Conservation (phyloP, 768 basidiomycete genomes). For the Collybiopsis luxurians region DNA sequence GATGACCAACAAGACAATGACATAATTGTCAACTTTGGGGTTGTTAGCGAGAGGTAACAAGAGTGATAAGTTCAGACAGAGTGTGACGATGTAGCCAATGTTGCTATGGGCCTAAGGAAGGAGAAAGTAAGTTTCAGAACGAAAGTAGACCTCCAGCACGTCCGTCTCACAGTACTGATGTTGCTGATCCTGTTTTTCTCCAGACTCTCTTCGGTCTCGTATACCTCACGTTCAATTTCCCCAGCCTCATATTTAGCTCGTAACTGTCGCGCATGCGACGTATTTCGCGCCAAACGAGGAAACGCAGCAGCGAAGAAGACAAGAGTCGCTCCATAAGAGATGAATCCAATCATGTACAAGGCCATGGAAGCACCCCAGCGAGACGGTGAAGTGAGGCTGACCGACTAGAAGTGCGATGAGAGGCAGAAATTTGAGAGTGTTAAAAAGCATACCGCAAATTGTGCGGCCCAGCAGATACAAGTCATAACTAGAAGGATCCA, state of each 20-base stretch:
- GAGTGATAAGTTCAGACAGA: constrained; percentile 66
- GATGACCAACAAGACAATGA: constrained; percentile 60
- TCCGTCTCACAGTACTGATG: constrained; percentile 70
- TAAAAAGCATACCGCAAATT: constrained; percentile 45
- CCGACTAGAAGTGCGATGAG: constrained; percentile 14
- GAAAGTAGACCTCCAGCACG: neutral
- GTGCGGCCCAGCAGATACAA: constrained; percentile 75
- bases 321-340: constrained; percentile 76
- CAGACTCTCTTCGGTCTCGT: constrained; percentile 71
- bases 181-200: constrained; percentile 87
- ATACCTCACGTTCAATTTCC: constrained; percentile 57
- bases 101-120: constrained; percentile 64
- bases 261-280: constrained; percentile 54
- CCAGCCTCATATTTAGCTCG: constrained; percentile 56
- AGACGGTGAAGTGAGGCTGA: constrained; percentile 63
- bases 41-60: constrained; percentile 60
- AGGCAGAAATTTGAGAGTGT: too few relatives aligned
- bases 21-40: constrained; percentile 71
- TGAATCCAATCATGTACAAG: constrained; percentile 76
- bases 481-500: constrained; percentile 76
- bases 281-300: constrained; percentile 80
- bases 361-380: constrained; percentile 79
- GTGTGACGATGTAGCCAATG: constrained; percentile 65
- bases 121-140: neutral
- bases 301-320: constrained; percentile 81